Base-by-base conservation (phyloP, 495 filamentous ascomycete genomes). In the Usnea hakonensis region DNA sequence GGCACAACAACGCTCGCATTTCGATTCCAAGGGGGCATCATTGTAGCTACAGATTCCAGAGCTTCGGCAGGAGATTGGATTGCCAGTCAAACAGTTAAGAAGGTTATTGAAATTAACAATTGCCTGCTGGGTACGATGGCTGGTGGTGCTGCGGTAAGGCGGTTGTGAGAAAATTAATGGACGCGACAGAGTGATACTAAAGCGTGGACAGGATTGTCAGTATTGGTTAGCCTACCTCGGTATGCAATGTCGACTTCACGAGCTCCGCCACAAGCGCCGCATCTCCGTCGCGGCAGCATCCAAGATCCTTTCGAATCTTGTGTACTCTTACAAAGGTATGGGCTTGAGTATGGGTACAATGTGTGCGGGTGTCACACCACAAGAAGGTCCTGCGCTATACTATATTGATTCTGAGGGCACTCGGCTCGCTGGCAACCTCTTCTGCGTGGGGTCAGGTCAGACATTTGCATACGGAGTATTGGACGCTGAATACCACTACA, bases 351-450 rank as follows among this genome's bases (percentile, higher is more conserved):
- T 98, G 94, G 94, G 94, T 61, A 98, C 94, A 62, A 98, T 98
- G 94, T 93, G 93, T 78, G 91, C 93, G 64, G 94, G 94, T 68
- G 95, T 98, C 56, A 98, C 94, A 57, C 87, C 90, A 55, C 88
- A 91, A 76, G 94, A 98, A 81, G 94, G 94, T 2, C 93, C 94
- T 23, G 94, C 94, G 40, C 86, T 98, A 17, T 98, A 97, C 84
- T 98, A 98, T 81, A 95, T 98, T 77, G 94, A 98, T 77, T 94
- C 88, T 55, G 94, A 98, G 78, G 94, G 94, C 66, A 97, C 95
- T 41, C 84, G 94, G 32, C 81, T 97, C 52, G 79, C 90, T 41
- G 95, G 94, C 44, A 95, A 97, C 78, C 79, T 97, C 64, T 98
- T 97, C 83, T 98, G 95, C 77, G 94, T 98, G 62, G 94, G 94